These are phyloP conservation scores for Fusarium begoniae DNA, from an alignment of 2,329 filamentous ascomycete species.

Conservation along the genomic window DNA sequence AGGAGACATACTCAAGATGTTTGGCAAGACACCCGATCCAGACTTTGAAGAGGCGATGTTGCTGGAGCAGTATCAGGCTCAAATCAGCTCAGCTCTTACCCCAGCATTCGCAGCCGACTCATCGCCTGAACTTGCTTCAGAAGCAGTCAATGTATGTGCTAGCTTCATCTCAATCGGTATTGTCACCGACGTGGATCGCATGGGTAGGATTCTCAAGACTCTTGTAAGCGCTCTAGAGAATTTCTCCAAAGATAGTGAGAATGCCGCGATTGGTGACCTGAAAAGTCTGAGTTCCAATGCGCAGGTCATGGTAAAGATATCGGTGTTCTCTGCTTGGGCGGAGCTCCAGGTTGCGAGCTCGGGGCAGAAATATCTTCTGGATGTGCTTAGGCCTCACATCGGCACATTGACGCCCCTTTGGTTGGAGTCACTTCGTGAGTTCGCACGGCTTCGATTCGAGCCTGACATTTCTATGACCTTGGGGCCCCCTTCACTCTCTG, in stretches of 20 bases:
- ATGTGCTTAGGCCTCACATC: conserved; percentile 91
- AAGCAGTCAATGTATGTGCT: conserved; percentile 97
- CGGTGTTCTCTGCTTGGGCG: conserved; percentile 96
- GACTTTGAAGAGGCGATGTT: conserved; percentile 98
- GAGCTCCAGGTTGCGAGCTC: conserved; percentile 94
- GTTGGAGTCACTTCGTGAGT: conserved; percentile 92
- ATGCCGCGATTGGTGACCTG: conserved; percentile 89
- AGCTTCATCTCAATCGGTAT: conserved; percentile 97
- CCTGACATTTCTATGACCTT: conserved; percentile 95
- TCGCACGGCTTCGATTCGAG: conserved; percentile 91
- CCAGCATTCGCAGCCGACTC: conserved; percentile 96
- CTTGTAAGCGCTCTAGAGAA: conserved; percentile 91
- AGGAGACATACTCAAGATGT: conserved; percentile 92
- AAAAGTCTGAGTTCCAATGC: conserved; percentile 94
- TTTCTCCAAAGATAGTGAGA: conserved; percentile 83
- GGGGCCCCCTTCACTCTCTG: conserved; percentile 81
- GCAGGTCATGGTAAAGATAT: conserved; percentile 98
- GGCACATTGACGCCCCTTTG: conserved; percentile 90
- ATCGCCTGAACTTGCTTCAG: conserved; percentile 92
- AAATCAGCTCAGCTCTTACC: conserved; percentile 95
- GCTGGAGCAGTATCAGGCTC: conserved; percentile 96
- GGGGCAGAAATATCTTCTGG: conserved; percentile 87
- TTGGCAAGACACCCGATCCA: conserved; percentile 93
- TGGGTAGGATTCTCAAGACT: conserved; percentile 96
- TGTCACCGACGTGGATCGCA: conserved; percentile 96